phyloP scores from a whole-genome alignment of 345 rosid genomes.

The Camelina hispida region DNA sequence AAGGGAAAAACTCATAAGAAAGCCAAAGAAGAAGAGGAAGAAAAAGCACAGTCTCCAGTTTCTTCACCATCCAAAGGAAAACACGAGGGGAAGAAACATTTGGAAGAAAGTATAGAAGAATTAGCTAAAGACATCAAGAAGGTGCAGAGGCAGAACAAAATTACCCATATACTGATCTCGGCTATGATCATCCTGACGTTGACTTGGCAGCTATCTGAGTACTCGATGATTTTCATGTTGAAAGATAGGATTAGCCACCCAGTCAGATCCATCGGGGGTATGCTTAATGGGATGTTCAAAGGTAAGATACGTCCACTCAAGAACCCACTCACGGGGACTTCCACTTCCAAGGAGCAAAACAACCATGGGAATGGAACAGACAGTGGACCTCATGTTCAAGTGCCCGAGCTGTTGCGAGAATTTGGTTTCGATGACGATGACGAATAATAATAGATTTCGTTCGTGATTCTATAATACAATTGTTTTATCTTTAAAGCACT shows the following conservation, averaged over 20 bases:
- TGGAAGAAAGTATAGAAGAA: constrained; percentile 48
- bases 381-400: constrained; percentile 36
- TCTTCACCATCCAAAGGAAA: constrained; percentile 28
- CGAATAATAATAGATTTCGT: constrained; percentile 11
- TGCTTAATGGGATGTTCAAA: constrained; percentile 54
- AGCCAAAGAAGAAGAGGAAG: constrained; percentile 23
- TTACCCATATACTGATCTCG: constrained; percentile 76
- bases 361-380: constrained; percentile 32
- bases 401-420: constrained; percentile 61
- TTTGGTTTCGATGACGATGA: constrained; percentile 43
- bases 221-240: constrained; percentile 61
- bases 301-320: constrained; percentile 31
- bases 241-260: constrained; percentile 71
- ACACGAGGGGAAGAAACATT: not conserved
- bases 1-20: not conserved
- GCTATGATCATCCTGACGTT: constrained; percentile 66
- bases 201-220: constrained; percentile 82
- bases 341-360: constrained; percentile 10
- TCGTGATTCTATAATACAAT: not conserved
- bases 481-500: constrained; percentile 4
- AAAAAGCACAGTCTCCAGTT: constrained; percentile 20
- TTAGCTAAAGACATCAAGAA: constrained; percentile 62
- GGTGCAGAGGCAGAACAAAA: constrained; percentile 67
- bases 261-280: constrained; percentile 56
- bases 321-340: constrained; percentile 23